A percentile compares a stretch with the other conserved stretches of the same genome.
Conservation (phyloP, 192 early-diverging fungal species). For the Pilobolus umbonatus region DNA sequence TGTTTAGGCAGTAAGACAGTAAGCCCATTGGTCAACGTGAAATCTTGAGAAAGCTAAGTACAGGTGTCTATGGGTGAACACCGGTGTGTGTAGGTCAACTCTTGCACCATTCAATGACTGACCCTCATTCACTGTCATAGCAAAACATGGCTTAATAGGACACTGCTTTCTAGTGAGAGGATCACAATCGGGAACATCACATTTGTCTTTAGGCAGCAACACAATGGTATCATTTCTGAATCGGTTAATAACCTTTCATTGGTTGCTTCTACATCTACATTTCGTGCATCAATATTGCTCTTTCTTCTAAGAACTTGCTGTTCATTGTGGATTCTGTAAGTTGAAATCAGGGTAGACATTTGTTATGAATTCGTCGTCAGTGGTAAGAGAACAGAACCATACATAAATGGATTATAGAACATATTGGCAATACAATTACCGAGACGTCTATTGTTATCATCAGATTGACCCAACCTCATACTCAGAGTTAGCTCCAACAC, state of each 20-base stretch:
- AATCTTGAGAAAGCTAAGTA: neutral
- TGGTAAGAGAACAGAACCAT: neutral
- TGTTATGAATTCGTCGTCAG: neutral
- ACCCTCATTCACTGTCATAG: neutral
- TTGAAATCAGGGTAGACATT: neutral
- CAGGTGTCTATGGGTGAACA: neutral
- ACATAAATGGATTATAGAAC: neutral
- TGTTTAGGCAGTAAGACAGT: neutral
- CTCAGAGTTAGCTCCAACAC: neutral
- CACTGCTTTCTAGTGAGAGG: neutral
- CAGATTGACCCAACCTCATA: neutral
- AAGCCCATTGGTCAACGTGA: neutral
- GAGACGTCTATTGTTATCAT: neutral
- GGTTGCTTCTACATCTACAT: neutral
- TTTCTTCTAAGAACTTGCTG: neutral
- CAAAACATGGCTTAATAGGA: neutral
- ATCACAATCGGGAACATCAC: neutral
- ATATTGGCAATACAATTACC: neutral
- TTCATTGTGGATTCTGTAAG: neutral
- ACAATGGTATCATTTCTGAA: neutral
- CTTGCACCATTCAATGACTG: neutral
- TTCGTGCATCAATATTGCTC: neutral
- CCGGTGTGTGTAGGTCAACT: neutral
- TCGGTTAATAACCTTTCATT: neutral
- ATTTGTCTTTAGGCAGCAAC: neutral